Conservation (phyloP, 176 grass and related monocot species). For the Chrysopogon serrulatus region DNA sequence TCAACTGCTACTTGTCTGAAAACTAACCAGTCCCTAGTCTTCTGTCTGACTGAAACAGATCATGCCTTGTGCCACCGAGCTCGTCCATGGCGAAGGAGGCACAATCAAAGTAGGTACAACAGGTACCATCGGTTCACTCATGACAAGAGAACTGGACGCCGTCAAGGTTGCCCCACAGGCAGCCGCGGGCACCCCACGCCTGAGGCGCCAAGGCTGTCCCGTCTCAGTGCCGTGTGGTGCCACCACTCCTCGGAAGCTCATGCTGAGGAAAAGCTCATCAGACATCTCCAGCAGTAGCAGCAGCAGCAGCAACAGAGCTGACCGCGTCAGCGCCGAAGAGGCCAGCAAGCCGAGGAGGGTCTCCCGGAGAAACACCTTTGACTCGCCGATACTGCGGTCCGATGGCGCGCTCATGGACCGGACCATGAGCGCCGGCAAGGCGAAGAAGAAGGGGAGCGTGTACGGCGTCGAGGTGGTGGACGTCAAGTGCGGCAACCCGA, state of each 20-base stretch:
- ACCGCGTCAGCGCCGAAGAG: slow-evolving; percentile 27
- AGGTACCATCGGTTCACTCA: slow-evolving; percentile 80
- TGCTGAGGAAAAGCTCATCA: slow-evolving; percentile 38
- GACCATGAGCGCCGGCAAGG: slow-evolving; percentile 17
- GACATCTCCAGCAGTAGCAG: slow-evolving; percentile 19
- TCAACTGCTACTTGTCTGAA: neutral
- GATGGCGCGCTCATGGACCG: slow-evolving; percentile 29
- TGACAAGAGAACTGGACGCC: slow-evolving; percentile 69
- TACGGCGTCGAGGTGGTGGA: slow-evolving; percentile 80
- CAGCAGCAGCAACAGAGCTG: slow-evolving; percentile 19
- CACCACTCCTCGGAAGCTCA: slow-evolving; percentile 51
- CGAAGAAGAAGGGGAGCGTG: slow-evolving; percentile 61
- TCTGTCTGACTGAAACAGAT: slow-evolving; percentile 33
- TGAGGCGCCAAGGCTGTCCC: slow-evolving; percentile 52
- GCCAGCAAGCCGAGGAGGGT: slow-evolving; percentile 39
- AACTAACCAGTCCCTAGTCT: slow-evolving; percentile 2
- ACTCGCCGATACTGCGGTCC: slow-evolving; percentile 49
- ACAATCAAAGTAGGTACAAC: slow-evolving; percentile 67
- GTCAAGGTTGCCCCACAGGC: slow-evolving; percentile 46
- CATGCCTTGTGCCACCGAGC: slow-evolving; percentile 44
- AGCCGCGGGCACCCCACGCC: neutral
- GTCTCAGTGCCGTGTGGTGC: slow-evolving; percentile 70
- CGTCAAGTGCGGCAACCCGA: slow-evolving; percentile 73
- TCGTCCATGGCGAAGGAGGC: slow-evolving; percentile 34
- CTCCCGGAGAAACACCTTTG: slow-evolving; percentile 30